phyloP scores from a whole-genome alignment of 1,284 basidiomycete species.

The Pholiota adiposa region DNA sequence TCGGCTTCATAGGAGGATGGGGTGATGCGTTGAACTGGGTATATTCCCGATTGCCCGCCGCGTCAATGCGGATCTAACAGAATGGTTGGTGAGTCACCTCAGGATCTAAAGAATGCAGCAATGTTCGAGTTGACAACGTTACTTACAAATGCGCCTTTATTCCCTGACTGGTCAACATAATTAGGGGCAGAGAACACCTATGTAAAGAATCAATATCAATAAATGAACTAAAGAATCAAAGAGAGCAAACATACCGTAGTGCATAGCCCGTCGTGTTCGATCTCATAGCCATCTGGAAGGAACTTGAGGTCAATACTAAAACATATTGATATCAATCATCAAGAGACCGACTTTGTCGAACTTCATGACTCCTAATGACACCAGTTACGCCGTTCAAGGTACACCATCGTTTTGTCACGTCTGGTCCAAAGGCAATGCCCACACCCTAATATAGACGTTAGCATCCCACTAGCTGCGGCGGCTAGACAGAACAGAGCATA shows the following conservation, averaged over 20 bases:
- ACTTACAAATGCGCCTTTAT: slow-evolving; percentile 82
- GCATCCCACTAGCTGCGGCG: neutral
- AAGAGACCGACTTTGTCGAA: slow-evolving; percentile 76
- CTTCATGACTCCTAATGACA: slow-evolving; percentile 96
- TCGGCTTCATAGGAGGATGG: slow-evolving; percentile 90
- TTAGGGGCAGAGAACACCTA: slow-evolving; percentile 86
- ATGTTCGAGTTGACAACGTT: neutral
- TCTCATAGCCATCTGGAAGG: slow-evolving; percentile 78
- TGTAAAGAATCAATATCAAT: neutral
- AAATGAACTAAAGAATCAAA: neutral
- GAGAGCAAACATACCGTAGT: slow-evolving; percentile 65
- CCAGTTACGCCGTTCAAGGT: slow-evolving; percentile 86
- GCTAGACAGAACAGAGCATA: slow-evolving; percentile 36
- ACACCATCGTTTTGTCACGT: slow-evolving; percentile 90
- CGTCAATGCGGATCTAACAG: slow-evolving; percentile 79
- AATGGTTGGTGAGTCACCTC: neutral
- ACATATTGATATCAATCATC: slow-evolving; percentile 6
- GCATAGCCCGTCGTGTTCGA: slow-evolving; percentile 90
- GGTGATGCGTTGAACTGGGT: slow-evolving; percentile 86
- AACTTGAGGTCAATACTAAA: slow-evolving; percentile 6
- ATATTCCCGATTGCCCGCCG: slow-evolving; percentile 76
- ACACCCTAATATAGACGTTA: slow-evolving; percentile 67
- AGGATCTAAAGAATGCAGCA: neutral
- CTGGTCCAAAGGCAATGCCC: slow-evolving; percentile 95
- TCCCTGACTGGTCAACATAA: slow-evolving; percentile 83